Percentiles rank a stretch among this genome's conserved stretches.
These are phyloP conservation scores for Erysimum cheiri DNA, from an alignment of 441 rosid species.

Conservation along the genomic window DNA sequence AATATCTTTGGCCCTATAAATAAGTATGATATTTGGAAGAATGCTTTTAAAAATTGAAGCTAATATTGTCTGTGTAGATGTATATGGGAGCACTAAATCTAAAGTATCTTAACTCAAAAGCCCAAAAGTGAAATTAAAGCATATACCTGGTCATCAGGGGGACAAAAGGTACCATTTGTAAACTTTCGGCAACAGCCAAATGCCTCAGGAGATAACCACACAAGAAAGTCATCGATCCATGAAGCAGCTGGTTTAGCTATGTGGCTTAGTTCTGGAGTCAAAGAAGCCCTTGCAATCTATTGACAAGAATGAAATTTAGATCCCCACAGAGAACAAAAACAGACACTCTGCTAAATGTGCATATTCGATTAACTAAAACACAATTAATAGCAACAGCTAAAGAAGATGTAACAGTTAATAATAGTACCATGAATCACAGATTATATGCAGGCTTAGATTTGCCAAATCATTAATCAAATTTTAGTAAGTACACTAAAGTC, in stretches of 20 bases:
- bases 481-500: neutral
- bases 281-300: conserved; percentile 88
- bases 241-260: conserved; percentile 99
- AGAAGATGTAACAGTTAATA: neutral
- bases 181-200: conserved; percentile 98
- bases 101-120: neutral
- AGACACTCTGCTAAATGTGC: conserved; percentile 8
- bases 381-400: conserved; percentile 1
- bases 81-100: neutral
- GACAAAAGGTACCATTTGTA: conserved; percentile 92
- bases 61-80: neutral
- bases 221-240: conserved; percentile 99
- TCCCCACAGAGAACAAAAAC: conserved; percentile 2
- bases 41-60: conserved; percentile 2
- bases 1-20: neutral
- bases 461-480: neutral
- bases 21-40: conserved; percentile 12
- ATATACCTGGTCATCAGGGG: conserved; percentile 94
- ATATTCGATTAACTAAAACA: conserved; percentile 8
- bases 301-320: conserved; percentile 30
- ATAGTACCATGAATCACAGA: neutral
- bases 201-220: conserved; percentile 99
- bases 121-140: neutral
- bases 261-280: conserved; percentile 81
- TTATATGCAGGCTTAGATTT: neutral